These are phyloP conservation scores for Cephalotrichum gorgonifer DNA, from an alignment of 2,329 filamentous ascomycete genomes.

Conservation along the genomic window DNA sequence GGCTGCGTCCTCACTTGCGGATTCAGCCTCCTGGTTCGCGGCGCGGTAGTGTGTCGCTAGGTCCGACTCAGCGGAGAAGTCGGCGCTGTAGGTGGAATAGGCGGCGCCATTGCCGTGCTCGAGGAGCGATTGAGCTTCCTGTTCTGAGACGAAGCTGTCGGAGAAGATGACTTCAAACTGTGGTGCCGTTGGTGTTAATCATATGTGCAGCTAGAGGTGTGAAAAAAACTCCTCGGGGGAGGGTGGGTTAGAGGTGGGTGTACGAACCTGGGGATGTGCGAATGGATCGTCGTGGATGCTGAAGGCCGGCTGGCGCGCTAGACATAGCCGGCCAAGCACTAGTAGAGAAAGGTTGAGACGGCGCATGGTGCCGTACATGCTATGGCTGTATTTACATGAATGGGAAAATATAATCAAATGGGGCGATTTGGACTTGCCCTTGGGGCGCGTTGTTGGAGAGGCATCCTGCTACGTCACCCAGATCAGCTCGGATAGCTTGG, in stretches of 20 bases:
- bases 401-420: conserved; percentile 13
- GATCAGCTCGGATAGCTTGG: conserved; percentile 6
- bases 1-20: neutral
- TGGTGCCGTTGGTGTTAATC: neutral
- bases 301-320: conserved; percentile 49
- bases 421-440: neutral
- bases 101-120: neutral
- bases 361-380: conserved; percentile 33
- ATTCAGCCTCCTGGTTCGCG: neutral
- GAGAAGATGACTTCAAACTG: conserved; percentile 76
- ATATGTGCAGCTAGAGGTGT: neutral
- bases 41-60: neutral
- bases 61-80: conserved; percentile 7
- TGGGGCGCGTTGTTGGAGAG: too few relatives aligned
- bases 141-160: conserved; percentile 59
- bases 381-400: conserved; percentile 3
- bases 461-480: too few relatives aligned
- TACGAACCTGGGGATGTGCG: conserved; percentile 70
- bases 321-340: conserved; percentile 30
- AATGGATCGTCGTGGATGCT: conserved; percentile 83
- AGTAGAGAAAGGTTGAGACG: conserved; percentile 33
- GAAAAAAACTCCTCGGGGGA: neutral
- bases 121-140: conserved; percentile 50
- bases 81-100: conserved; percentile 14
- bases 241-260: neutral